Percentiles rank a stretch among this genome's conserved stretches.
These are phyloP conservation scores for Teunomyces pallodes DNA, from an alignment of 805 yeast genomes.

Conservation along the genomic window DNA sequence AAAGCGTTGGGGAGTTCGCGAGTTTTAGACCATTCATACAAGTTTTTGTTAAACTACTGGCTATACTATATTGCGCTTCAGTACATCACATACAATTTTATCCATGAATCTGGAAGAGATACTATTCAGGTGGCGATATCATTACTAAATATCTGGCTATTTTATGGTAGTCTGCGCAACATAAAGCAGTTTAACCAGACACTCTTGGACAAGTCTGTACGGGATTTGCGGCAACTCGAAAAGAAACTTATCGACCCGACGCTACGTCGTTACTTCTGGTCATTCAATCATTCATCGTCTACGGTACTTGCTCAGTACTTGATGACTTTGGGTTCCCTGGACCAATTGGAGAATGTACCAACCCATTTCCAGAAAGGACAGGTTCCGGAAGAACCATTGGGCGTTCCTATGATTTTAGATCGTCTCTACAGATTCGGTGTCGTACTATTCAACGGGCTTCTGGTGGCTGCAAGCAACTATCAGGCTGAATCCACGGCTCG, in stretches of 20 bases:
- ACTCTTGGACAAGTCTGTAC: constrained; percentile 1
- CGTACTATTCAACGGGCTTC: neutral
- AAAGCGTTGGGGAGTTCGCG: constrained; percentile 8
- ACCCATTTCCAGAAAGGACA: neutral
- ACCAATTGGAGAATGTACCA: neutral
- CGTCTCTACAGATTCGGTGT: neutral
- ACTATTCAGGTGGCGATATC: constrained; percentile 1
- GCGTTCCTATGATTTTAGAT: neutral
- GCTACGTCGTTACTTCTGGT: constrained; percentile 5
- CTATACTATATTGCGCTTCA: constrained; percentile 10
- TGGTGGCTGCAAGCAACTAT: constrained; percentile 2
- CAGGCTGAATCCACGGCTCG: neutral
- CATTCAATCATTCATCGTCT: neutral
- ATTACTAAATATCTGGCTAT: constrained; percentile 9
- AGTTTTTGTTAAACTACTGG: constrained; percentile 15
- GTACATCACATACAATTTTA: neutral
- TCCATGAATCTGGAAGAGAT: neutral
- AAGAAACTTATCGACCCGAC: constrained; percentile 4
- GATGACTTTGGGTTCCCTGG: neutral
- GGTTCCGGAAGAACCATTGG: neutral
- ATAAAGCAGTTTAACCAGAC: constrained; percentile 6
- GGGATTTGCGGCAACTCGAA: constrained; percentile 5
- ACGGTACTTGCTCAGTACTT: constrained; percentile 1
- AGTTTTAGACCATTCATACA: constrained; percentile 6
- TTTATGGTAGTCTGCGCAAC: constrained; percentile 11